Conservation (phyloP, 2,329 filamentous ascomycete genomes). For the Sclerotinia minor region DNA sequence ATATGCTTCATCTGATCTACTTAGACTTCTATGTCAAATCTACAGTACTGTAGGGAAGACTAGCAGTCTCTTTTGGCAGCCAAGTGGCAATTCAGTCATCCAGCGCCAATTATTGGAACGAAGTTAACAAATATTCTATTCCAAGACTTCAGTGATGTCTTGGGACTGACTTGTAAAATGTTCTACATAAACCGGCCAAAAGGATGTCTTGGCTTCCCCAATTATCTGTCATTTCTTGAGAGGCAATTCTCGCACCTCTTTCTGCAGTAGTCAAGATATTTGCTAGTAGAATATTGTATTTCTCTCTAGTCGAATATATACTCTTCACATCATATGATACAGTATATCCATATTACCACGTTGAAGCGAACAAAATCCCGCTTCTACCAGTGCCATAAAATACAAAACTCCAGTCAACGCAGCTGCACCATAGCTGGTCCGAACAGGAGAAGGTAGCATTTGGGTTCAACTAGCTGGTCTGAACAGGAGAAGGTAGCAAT, state of each 20-base stretch:
- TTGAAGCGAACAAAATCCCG: neutral
- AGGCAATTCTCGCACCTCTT: neutral
- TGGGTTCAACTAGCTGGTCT: slow-evolving; percentile 13
- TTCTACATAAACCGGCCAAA: neutral
- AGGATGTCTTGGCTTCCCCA: neutral
- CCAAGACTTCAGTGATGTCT: neutral
- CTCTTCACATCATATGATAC: neutral
- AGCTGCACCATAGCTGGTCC: neutral
- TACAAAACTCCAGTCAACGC: neutral
- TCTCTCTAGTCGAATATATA: neutral
- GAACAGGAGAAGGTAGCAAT: slow-evolving; percentile 23
- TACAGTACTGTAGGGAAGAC: neutral
- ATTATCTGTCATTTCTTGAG: neutral
- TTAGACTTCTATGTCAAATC: neutral
- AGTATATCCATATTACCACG: neutral
- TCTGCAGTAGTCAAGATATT: neutral
- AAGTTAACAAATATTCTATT: neutral
- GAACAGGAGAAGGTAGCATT: slow-evolving; percentile 23
- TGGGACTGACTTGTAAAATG: neutral
- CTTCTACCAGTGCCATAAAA: neutral
- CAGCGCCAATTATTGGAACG: neutral
- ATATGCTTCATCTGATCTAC: neutral
- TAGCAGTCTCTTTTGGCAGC: neutral
- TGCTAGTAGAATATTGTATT: neutral
- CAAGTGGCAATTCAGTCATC: neutral